phyloP scores from a whole-genome alignment of 768 basidiomycete genomes.

The Leccinum fibrillosum region DNA sequence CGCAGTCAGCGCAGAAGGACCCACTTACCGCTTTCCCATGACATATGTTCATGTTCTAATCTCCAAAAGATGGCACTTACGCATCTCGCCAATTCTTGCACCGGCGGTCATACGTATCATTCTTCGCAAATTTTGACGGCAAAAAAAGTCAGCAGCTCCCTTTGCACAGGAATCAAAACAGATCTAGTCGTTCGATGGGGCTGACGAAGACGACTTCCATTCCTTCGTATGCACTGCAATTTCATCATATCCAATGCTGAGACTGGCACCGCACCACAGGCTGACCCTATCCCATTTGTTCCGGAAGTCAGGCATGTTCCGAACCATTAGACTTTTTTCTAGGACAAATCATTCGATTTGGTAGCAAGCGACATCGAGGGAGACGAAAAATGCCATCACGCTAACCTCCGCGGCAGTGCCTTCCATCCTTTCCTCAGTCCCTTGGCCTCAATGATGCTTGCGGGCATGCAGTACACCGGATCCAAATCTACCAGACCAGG shows the following conservation, averaged over 20 bases:
- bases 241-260: conserved; percentile 1
- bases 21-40: background rate
- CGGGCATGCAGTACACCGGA: conserved; percentile 97
- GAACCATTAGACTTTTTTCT: background rate
- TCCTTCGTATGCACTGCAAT: conserved; percentile 11
- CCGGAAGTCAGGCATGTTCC: background rate
- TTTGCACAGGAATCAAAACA: conserved; percentile 6
- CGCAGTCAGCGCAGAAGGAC: background rate
- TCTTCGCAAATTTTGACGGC: background rate
- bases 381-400: conserved; percentile 10
- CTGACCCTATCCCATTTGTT: background rate
- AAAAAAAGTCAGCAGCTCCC: background rate
- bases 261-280: conserved; percentile 2
- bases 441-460: conserved; percentile 59
- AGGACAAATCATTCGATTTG: conserved; percentile 5
- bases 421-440: conserved; percentile 59
- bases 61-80: background rate
- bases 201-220: conserved; percentile 18
- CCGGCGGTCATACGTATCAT: background rate
- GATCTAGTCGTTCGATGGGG: background rate
- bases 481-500: conserved; percentile 83
- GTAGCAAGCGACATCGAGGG: conserved; percentile 1
- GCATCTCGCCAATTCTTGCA: background rate
- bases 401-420: conserved; percentile 27
- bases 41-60: conserved; percentile 5